Conservation (phyloP, 139 green algal species). For the Chlorokybus atmophyticus region DNA sequence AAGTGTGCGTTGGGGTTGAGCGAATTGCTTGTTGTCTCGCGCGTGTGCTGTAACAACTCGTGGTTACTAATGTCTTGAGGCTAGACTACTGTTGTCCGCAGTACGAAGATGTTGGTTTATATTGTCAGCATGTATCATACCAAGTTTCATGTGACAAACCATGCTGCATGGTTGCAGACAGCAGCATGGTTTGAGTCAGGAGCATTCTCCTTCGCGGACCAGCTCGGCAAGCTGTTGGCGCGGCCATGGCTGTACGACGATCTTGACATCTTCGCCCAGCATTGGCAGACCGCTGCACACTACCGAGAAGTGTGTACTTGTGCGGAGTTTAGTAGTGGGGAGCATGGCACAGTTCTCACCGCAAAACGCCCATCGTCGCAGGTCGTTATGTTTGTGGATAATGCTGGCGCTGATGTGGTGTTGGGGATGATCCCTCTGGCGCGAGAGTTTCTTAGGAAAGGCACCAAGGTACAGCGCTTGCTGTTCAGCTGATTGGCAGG, state of each 20-base stretch:
- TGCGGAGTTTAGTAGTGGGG: no score
- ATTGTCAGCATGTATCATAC: no score
- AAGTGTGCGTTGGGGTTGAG: no score
- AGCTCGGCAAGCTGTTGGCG: conserved; percentile 35
- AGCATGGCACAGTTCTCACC: background rate
- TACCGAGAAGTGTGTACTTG: background rate
- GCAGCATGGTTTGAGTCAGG: no score
- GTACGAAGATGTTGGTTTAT: no score
- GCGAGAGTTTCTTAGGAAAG: conserved; percentile 55
- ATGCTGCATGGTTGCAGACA: no score
- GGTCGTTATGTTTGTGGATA: conserved; percentile 80
- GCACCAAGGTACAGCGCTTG: conserved; percentile 24
- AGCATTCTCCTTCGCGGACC: no score
- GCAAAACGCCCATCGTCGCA: conserved; percentile 26
- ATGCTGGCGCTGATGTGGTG: conserved; percentile 65
- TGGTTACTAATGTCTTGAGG: no score
- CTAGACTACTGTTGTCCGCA: no score
- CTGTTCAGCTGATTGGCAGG: background rate
- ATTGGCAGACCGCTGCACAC: conserved; percentile 14
- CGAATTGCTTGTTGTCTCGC: no score
- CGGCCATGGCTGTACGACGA: conserved; percentile 73
- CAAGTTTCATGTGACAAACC: no score
- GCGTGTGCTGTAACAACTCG: no score
- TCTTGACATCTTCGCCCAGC: conserved; percentile 39
- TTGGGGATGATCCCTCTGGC: conserved; percentile 73